Percentiles rank a stretch among this genome's conserved stretches.
Evolutionary conservation across 345 rosid species (phyloP).

Genomic region (Turritis glabra): DNA sequence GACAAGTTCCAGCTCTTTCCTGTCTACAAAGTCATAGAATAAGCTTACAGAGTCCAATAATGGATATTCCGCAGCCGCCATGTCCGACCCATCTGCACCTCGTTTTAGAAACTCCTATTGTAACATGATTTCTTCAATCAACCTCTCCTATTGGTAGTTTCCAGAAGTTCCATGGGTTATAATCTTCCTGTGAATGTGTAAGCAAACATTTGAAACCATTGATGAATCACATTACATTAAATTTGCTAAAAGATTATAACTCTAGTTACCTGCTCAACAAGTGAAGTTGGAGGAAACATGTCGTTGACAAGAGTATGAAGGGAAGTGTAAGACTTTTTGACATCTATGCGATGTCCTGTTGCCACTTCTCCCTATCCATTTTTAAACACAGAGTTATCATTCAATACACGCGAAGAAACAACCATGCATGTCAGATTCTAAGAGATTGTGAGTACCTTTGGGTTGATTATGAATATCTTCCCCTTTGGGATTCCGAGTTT

Average conservation of each 20-base stretch:
- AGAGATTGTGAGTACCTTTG: constrained; percentile 55
- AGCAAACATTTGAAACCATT: constrained; percentile 10
- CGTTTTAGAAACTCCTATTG: neutral
- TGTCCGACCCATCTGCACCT: constrained; percentile 13
- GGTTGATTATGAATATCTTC: constrained; percentile 88
- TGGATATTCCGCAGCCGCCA: constrained; percentile 9
- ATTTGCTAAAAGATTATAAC: neutral
- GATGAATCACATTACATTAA: neutral
- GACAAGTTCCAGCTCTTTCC: constrained; percentile 23
- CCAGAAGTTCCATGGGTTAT: constrained; percentile 86
- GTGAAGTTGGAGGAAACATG: constrained; percentile 87
- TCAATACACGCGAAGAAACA: constrained; percentile 13
- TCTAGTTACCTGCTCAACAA: constrained; percentile 68
- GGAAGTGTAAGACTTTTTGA: constrained; percentile 75
- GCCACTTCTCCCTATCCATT: constrained; percentile 83
- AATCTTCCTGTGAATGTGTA: constrained; percentile 70
- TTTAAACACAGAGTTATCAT: neutral
- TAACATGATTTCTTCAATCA: constrained; percentile 37
- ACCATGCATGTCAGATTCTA: neutral
- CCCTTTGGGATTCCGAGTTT: constrained; percentile 95
- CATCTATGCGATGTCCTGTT: constrained; percentile 71
- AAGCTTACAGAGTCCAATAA: constrained; percentile 7
- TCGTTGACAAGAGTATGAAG: constrained; percentile 88
- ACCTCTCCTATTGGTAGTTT: constrained; percentile 62
- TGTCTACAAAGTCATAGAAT: constrained; percentile 3